Base-by-base conservation (phyloP, 352 stramenopile species). In the Pythium folliculosum region DNA sequence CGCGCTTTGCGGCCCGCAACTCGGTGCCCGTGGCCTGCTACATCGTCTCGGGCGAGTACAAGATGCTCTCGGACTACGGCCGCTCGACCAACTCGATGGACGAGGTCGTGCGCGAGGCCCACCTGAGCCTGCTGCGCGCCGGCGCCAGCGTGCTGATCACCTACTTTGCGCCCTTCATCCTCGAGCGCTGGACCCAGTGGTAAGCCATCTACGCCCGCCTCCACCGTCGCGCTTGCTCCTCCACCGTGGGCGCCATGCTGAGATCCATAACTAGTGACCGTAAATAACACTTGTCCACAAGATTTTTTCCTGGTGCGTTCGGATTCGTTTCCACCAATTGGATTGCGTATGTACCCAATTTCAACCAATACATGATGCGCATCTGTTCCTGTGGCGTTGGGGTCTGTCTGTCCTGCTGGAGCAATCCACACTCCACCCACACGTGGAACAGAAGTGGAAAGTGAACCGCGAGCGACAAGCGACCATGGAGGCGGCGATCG, bases 1-100 rank as follows among this genome's bases (percentile, higher is more conserved):
- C 87, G 45, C 84, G 89, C 61, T 91, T 99, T 43, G 96, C 96
- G 37, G 85, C 94, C 64, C 89, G 90, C 69, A 92, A 96, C 54
- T 81, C 84, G 52, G 81, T 99, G 62, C 97, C 97, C 0, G 97
- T 99, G 66, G 94, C 97, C 30, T 98, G 97, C 64, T 99, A 99
- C 86, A 90, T 99, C 72, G 97, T 99, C 54, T 99, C 92, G 64
- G 97, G 97, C 70, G 97, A 99, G 82, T 99, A 99, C 89, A 97
- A 98, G 77, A 99, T 99, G 97, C 84, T 99, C 57, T 98, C 98
- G 76, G 97, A 96, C 76, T 96, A 96, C 70, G 89, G 86, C 50
- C 84, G 86, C 62, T 86, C 83, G 38, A 92, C 88, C 47, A 67
- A 86, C 51, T 94, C 88, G 60, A 77, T 96, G 40, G 88, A 96